Conservation (phyloP, 306 rosid species). For the Albizia julibrissin region DNA sequence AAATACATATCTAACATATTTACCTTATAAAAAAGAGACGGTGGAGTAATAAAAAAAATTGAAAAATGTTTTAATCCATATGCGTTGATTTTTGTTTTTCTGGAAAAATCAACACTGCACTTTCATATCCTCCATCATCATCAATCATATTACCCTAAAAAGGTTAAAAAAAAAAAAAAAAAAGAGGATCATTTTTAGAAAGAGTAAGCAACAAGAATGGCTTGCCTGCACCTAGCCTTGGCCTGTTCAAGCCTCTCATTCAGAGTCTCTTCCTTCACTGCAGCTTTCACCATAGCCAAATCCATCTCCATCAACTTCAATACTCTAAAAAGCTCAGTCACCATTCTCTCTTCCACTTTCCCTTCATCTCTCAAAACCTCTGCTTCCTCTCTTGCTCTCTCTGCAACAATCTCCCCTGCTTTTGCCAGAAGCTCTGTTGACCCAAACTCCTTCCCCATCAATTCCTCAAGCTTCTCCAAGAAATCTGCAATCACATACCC, state of each 20-base stretch:
- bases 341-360: slow-evolving; percentile 89
- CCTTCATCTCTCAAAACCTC: slow-evolving; percentile 75
- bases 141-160: neutral
- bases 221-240: slow-evolving; percentile 95
- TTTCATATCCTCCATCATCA: neutral
- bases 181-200: slow-evolving; percentile 42
- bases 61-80: neutral
- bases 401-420: slow-evolving; percentile 85
- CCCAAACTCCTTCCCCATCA: slow-evolving; percentile 83
- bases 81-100: neutral
- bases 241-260: slow-evolving; percentile 76
- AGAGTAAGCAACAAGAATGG: slow-evolving; percentile 86
- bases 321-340: slow-evolving; percentile 77
- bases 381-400: slow-evolving; percentile 90
- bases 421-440: slow-evolving; percentile 69
- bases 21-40: too few species aligned
- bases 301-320: slow-evolving; percentile 92
- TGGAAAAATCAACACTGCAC: neutral
- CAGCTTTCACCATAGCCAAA: slow-evolving; percentile 84
- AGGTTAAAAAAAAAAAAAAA: neutral
- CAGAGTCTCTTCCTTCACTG: slow-evolving; percentile 83
- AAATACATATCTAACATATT: too few species aligned
- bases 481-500: slow-evolving; percentile 83
- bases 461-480: slow-evolving; percentile 73
- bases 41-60: neutral